A percentile compares a stretch with the other conserved stretches of the same genome.
Evolutionary conservation across 768 basidiomycete genomes (phyloP).

Genomic region (Suillus ampliporus): DNA sequence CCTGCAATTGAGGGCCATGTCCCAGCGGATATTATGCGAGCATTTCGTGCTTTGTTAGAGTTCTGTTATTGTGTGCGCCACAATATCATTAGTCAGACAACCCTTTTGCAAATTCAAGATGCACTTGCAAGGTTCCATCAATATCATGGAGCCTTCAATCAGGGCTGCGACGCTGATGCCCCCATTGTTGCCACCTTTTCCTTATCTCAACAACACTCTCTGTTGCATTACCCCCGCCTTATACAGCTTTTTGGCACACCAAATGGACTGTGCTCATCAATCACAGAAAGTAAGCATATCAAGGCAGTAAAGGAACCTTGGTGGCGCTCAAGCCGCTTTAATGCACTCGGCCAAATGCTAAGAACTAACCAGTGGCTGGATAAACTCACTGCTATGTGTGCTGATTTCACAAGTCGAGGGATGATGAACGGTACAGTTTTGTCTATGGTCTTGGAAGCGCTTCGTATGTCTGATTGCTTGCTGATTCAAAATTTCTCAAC

Average conservation of each 20-base stretch:
- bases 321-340: slow-evolving; percentile 35
- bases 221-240: slow-evolving; percentile 20
- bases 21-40: slow-evolving; percentile 6
- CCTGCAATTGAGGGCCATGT: slow-evolving; percentile 12
- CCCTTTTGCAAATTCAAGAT: too few species aligned
- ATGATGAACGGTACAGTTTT: too few species aligned
- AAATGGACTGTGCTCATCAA: slow-evolving; percentile 25
- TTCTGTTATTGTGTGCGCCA: slow-evolving; percentile 13
- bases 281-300: slow-evolving; percentile 27
- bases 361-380: slow-evolving; percentile 21
- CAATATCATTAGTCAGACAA: too few species aligned
- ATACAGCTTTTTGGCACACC: slow-evolving; percentile 27
- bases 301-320: slow-evolving; percentile 36
- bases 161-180: too few species aligned
- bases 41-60: slow-evolving; percentile 35
- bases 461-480: too few species aligned
- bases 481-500: too few species aligned
- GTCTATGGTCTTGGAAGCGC: too few species aligned
- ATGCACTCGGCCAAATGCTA: slow-evolving; percentile 44
- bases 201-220: slow-evolving; percentile 21
- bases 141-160: too few species aligned
- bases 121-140: too few species aligned
- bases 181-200: too few species aligned
- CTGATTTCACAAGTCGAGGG: slow-evolving; percentile 19
- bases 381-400: slow-evolving; percentile 31